Percentiles rank a stretch among this genome's conserved stretches.
These are phyloP conservation scores for Mucor irregularis DNA, from an alignment of 371 early-diverging fungal species.

Conservation along the genomic window DNA sequence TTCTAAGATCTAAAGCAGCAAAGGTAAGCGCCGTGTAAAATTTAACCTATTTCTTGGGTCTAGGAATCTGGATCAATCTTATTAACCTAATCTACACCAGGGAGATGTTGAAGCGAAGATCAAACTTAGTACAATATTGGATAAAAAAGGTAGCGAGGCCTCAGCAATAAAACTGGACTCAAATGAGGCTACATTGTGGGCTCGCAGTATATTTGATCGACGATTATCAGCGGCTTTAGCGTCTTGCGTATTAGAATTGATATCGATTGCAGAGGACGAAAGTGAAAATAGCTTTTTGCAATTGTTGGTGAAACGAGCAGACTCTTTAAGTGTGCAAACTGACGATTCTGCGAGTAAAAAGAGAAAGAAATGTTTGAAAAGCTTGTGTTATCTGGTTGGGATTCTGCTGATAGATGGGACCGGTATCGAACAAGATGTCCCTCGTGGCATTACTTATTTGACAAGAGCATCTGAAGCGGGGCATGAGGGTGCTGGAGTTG, in stretches of 20 bases:
- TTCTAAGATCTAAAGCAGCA: slow-evolving; percentile 29
- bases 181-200: slow-evolving; percentile 46
- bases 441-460: slow-evolving; percentile 29
- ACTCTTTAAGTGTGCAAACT: slow-evolving; percentile 4
- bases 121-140: slow-evolving; percentile 42
- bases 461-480: slow-evolving; percentile 29
- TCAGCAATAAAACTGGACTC: slow-evolving; percentile 8
- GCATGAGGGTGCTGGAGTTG: slow-evolving; percentile 38
- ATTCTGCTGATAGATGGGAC: slow-evolving; percentile 39
- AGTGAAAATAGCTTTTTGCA: slow-evolving; percentile 18
- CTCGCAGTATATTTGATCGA: slow-evolving; percentile 47
- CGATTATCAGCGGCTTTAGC: slow-evolving; percentile 37
- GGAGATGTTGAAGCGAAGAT: slow-evolving; percentile 50
- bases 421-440: slow-evolving; percentile 28
- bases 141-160: slow-evolving; percentile 1
- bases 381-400: slow-evolving; percentile 34
- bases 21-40: slow-evolving; percentile 20
- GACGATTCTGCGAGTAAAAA: slow-evolving; percentile 10
- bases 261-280: slow-evolving; percentile 8
- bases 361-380: slow-evolving; percentile 7
- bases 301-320: slow-evolving; percentile 18
- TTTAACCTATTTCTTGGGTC: not conserved
- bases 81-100: slow-evolving; percentile 10
- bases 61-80: not conserved
- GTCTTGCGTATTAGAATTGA: slow-evolving; percentile 27